Evolutionary conservation across 2,329 filamentous ascomycete species (phyloP).

Genomic region (Aspergillus sp.): DNA sequence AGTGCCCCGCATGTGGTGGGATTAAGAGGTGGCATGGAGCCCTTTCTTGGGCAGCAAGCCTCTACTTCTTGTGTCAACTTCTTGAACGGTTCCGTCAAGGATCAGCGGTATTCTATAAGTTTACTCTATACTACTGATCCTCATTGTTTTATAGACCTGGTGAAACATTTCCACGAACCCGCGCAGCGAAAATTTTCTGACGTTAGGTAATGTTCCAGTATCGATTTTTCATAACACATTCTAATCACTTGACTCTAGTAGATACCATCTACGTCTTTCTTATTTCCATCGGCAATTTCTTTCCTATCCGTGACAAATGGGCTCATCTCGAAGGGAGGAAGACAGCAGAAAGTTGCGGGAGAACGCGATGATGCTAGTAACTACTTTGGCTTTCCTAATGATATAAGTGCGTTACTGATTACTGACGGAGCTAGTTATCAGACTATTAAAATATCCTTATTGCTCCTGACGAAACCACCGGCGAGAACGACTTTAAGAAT

Average conservation of each 20-base stretch:
- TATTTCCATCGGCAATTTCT: neutral
- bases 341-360: neutral
- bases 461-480: neutral
- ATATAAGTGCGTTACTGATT: neutral
- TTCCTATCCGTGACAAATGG: neutral
- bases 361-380: neutral
- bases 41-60: neutral
- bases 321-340: neutral
- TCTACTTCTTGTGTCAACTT: neutral
- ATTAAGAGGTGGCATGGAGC: neutral
- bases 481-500: neutral
- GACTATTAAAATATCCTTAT: neutral
- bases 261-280: neutral
- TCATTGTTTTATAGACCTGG: neutral
- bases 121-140: neutral
- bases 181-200: neutral
- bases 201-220: neutral
- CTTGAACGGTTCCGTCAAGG: neutral
- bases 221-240: neutral
- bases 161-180: neutral
- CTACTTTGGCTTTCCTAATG: neutral
- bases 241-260: neutral
- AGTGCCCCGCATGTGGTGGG: neutral
- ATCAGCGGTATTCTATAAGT: neutral
- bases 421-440: neutral